phyloP scores from a whole-genome alignment of 2,329 filamentous ascomycete species.

The Catunica adiposa region DNA sequence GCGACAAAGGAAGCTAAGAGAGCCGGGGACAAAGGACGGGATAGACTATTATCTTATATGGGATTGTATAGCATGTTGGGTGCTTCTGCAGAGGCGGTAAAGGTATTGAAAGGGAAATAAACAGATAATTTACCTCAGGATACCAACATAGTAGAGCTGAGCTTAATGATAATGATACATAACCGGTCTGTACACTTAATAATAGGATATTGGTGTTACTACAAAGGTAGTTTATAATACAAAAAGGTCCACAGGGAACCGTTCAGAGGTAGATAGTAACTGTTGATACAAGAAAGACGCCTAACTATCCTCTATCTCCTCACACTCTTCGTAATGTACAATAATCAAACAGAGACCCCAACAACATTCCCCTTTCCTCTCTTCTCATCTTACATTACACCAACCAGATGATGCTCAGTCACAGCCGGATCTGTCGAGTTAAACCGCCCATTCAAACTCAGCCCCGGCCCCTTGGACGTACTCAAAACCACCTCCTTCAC shows the following conservation, averaged over 20 bases:
- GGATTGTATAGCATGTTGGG: constrained; percentile 36
- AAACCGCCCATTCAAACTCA: constrained; percentile 73
- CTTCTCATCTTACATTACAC: constrained; percentile 31
- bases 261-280: not conserved
- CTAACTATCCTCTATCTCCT: not conserved
- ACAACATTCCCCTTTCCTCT: not conserved
- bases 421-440: constrained; percentile 42
- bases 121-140: not conserved
- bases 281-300: not conserved
- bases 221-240: constrained; percentile 1
- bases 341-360: constrained; percentile 8
- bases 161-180: constrained; percentile 7
- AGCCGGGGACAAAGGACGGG: constrained; percentile 27
- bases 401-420: constrained; percentile 34
- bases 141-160: constrained; percentile 7
- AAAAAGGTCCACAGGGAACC: not conserved
- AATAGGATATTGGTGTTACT: not conserved
- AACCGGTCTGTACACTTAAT: not conserved
- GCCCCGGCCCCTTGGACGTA: constrained; percentile 71
- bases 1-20: constrained; percentile 30
- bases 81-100: constrained; percentile 36
- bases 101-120: constrained; percentile 23
- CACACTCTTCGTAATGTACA: constrained; percentile 7
- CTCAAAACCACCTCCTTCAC: constrained; percentile 56
- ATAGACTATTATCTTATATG: constrained; percentile 34